Percentiles rank a stretch among this genome's conserved stretches.
Evolutionary conservation across 2,329 filamentous ascomycete genomes (phyloP).

Genomic region (Septoria linicola): DNA sequence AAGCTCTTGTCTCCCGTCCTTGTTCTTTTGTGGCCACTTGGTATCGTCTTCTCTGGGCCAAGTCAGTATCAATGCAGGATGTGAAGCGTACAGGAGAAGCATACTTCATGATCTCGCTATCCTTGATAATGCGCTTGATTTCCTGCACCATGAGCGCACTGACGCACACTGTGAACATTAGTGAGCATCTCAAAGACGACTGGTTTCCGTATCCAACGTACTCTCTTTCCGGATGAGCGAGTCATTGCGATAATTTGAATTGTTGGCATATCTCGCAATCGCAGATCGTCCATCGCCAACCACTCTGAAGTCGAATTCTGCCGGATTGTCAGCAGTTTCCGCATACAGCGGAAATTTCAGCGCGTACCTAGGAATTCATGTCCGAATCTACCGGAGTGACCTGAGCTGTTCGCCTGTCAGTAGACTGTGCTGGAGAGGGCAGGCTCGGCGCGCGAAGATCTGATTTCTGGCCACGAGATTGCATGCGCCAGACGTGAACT

Average conservation of each 20-base stretch:
- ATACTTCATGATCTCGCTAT: conserved; percentile 96
- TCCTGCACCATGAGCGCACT: conserved; percentile 87
- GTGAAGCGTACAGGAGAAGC: conserved; percentile 24
- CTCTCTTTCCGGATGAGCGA: conserved; percentile 99
- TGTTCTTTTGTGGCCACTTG: conserved; percentile 99
- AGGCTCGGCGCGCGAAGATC: too few relatives aligned
- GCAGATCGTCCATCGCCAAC: conserved; percentile 91
- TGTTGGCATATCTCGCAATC: conserved; percentile 95
- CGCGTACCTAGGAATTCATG: conserved; percentile 89
- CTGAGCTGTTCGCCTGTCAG: conserved; percentile 64
- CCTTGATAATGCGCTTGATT: conserved; percentile 95
- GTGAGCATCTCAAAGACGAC: neutral
- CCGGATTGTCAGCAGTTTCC: conserved; percentile 13
- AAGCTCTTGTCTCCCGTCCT: conserved; percentile 93
- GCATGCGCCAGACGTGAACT: conserved; percentile 39
- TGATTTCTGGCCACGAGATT: too few relatives aligned
- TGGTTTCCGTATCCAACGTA: conserved; percentile 50
- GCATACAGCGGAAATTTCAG: neutral
- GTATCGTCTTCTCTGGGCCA: conserved; percentile 82
- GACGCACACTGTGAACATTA: conserved; percentile 75
- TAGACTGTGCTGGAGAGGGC: too few relatives aligned
- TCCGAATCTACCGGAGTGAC: conserved; percentile 93
- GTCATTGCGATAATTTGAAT: conserved; percentile 98
- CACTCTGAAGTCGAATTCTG: conserved; percentile 95
- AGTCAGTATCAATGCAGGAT: neutral